Evolutionary conservation across 2,329 filamentous ascomycete species (phyloP).

Genomic region (Fusarium verrucosum): DNA sequence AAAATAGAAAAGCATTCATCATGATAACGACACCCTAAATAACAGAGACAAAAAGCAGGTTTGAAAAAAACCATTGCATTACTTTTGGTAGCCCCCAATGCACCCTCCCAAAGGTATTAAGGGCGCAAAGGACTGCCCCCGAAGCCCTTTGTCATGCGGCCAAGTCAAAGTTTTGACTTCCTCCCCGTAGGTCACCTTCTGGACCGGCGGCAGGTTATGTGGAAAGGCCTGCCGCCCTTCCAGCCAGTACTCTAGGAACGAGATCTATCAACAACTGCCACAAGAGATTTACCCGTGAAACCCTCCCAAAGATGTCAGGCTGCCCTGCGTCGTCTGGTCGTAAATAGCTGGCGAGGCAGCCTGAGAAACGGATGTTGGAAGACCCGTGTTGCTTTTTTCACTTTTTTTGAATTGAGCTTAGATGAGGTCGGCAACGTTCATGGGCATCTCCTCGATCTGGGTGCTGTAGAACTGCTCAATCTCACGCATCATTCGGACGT

Average conservation of each 20-base stretch:
- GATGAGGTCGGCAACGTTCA: slow-evolving; percentile 84
- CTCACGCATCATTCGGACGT: slow-evolving; percentile 99
- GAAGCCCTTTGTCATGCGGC: slow-evolving; percentile 51
- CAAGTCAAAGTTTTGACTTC: slow-evolving; percentile 44
- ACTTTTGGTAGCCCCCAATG: slow-evolving; percentile 54
- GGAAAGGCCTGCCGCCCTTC: slow-evolving; percentile 32
- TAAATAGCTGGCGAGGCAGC: slow-evolving; percentile 35
- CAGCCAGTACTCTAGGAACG: slow-evolving; percentile 51
- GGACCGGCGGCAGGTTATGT: slow-evolving; percentile 40
- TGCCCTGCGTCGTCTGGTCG: slow-evolving; percentile 39
- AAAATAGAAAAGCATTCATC: slow-evolving; percentile 45
- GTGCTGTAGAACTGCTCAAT: slow-evolving; percentile 99
- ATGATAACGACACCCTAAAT: slow-evolving; percentile 52
- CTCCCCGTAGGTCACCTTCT: slow-evolving; percentile 45
- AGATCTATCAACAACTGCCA: slow-evolving; percentile 54
- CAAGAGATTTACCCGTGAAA: slow-evolving; percentile 48
- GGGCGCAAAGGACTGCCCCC: slow-evolving; percentile 52
- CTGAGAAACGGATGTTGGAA: slow-evolving; percentile 39
- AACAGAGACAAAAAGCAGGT: slow-evolving; percentile 49
- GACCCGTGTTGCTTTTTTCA: slow-evolving; percentile 37
- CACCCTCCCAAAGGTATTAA: slow-evolving; percentile 49
- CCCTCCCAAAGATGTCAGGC: slow-evolving; percentile 46
- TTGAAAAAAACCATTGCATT: slow-evolving; percentile 52
- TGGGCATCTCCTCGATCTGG: slow-evolving; percentile 99
- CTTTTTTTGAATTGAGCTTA: slow-evolving; percentile 55